Evolutionary conservation across 1,139 yeast species (phyloP), one percentile per base, ranked within the genome.

Genomic region (Candida pseudocylindracea): DNA sequence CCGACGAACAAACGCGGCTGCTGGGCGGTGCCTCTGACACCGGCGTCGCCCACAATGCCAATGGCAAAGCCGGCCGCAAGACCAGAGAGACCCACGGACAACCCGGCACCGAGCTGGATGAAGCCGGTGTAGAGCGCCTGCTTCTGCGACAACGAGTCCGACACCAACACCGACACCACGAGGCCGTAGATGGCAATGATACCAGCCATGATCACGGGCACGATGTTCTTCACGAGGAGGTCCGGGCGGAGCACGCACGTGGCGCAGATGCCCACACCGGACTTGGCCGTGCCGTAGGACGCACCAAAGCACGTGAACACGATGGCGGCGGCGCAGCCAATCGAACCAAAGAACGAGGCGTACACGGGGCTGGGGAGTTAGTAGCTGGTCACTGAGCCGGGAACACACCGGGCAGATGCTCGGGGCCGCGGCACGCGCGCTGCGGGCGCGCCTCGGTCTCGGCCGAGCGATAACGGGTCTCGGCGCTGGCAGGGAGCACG

Each of bases 201-300:
- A 79, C 99, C 99, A 41, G 96, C 93, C 95, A 91, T 85, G 61
- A 91, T 76, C 45, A 91, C 98, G 39, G 98, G 98, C 42, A 91
- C 91, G 50, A 79, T 72, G 56, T 72, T 75, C 57, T 70, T 78
- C 44, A 83, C 92, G 59, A 76, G 69, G 55, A 81, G 67, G 55
- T 88, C 96, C 42, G 98, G 98, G 69, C 95, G 79, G 54, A 88
- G 66, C 40, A 85, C 94, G 59, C 93, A 80, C 44, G 95, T 83
- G 53, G 94, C 98, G 63, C 95, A 83, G 52, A 91, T 85, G 72
- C 99, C 98, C 41, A 88, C 93, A 61, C 99, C 99, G 30, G 94
- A 78, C 62, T 91, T 91, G 50, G 99, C 99, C 43, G 98, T 91
- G 65, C 98, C 99, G 55, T 85, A 83, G 35, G 96, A 88, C 45